Percentiles rank a stretch among this genome's conserved stretches.
These are phyloP conservation scores for Pythium aquatile DNA, from an alignment of 352 stramenopile genomes.

Conservation along the genomic window DNA sequence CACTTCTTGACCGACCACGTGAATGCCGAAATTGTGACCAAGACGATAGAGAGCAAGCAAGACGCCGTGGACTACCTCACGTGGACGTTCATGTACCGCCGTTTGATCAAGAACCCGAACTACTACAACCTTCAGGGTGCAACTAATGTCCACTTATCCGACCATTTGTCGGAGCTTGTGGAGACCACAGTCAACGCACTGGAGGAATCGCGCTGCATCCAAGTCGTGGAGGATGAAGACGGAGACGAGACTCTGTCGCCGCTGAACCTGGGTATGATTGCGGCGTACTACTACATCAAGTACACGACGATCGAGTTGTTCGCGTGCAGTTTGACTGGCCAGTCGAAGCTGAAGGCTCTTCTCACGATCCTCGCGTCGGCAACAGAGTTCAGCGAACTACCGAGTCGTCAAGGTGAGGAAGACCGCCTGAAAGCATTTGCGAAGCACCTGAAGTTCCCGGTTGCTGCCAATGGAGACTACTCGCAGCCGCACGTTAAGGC, in stretches of 20 bases:
- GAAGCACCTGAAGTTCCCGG: conserved; percentile 92
- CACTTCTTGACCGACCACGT: conserved; percentile 98
- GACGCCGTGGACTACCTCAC: conserved; percentile 99
- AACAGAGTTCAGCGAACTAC: conserved; percentile 95
- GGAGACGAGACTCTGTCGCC: conserved; percentile 91
- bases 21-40: conserved; percentile 98
- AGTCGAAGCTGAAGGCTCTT: conserved; percentile 96
- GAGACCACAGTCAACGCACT: conserved; percentile 96
- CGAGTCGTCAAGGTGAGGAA: conserved; percentile 93
- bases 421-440: conserved; percentile 92
- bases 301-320: conserved; percentile 99
- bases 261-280: conserved; percentile 99
- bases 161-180: conserved; percentile 99
- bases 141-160: conserved; percentile 92
- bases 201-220: conserved; percentile 95
- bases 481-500: conserved; percentile 95
- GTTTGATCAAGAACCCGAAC: conserved; percentile 99
- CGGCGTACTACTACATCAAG: conserved; percentile 99
- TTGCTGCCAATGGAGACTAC: conserved; percentile 87
- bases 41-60: conserved; percentile 98
- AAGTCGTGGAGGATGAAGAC: conserved; percentile 91
- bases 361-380: conserved; percentile 96
- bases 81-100: conserved; percentile 99
- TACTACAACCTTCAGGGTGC: conserved; percentile 98
- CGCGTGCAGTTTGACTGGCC: conserved; percentile 94